Evolutionary conservation across 768 basidiomycete genomes (phyloP), one percentile per base, ranked within the genome.

Genomic region (Gymnopilus junonius): DNA sequence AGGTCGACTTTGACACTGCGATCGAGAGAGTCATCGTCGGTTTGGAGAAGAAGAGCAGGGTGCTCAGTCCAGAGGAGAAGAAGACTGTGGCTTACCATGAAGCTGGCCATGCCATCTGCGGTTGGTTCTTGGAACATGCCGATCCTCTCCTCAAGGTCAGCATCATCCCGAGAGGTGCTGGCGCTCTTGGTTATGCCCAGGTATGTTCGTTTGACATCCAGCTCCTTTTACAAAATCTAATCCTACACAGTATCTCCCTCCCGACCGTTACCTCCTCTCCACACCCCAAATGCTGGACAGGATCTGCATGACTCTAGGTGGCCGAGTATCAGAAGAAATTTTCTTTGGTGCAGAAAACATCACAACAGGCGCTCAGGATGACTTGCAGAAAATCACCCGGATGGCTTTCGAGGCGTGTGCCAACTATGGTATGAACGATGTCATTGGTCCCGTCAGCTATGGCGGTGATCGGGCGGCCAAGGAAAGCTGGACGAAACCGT

Each of bases 11-110:
- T 73, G 97, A 99, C 71, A 94, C 92, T 48, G 96, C 97, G 8
- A 98, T 99, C 66, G 97, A 99, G 80, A 87, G 97, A 40, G 97
- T 99, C 35, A 96, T 99, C 66, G 97, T 95, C 59, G 97, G 97
- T 31, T 78, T 99, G 69, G 97, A 99, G 84, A 85, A 94, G 73
- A 99, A 98, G 85, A 94, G 91, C 67, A 83, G 96, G 61, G 92
- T 99, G 29, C 81, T 99, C 46, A 95, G 93, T 70, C 84, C 88
- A 23, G 95, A 97, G 69, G 97, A 99, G 84, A 99, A 99, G 89
- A 96, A 90, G 80, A 98, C 93, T 0, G 96, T 99, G 43, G 97
- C 97, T 8, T 98, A 99, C 75, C 97, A 99, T 72, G 97, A 99
- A 82, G 97, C 97, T 23, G 97, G 97, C 4, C 97, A 99, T 76